A percentile compares a stretch with the other conserved stretches of the same genome.
phyloP scores from a whole-genome alignment of 1,284 basidiomycete genomes.

The Golubevia sp. region DNA sequence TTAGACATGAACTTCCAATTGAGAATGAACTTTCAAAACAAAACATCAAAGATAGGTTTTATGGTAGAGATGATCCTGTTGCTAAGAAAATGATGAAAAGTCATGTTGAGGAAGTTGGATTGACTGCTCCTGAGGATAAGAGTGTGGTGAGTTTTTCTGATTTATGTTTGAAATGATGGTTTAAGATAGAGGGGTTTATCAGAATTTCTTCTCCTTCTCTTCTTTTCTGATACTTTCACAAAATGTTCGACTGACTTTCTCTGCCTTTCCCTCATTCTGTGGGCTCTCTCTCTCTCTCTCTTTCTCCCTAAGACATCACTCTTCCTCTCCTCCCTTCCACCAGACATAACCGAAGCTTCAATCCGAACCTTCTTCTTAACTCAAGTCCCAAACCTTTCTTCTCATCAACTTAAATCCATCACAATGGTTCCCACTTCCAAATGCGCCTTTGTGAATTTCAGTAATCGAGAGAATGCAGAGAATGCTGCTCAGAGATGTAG shows the following conservation, averaged over 20 bases:
- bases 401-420: slow-evolving; percentile 68
- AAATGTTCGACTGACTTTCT: background rate
- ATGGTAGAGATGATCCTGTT: slow-evolving; percentile 86
- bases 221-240: too few relatives aligned
- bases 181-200: too few relatives aligned
- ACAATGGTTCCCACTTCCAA: slow-evolving; percentile 57
- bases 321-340: slow-evolving; percentile 83
- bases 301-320: slow-evolving; percentile 74
- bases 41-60: slow-evolving; percentile 85
- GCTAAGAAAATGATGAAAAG: slow-evolving; percentile 80
- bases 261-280: background rate
- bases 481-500: slow-evolving; percentile 82
- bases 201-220: too few relatives aligned
- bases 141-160: slow-evolving; percentile 79
- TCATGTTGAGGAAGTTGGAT: slow-evolving; percentile 76
- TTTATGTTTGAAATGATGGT: too few relatives aligned
- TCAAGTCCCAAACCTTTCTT: slow-evolving; percentile 69
- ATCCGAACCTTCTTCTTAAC: slow-evolving; percentile 75
- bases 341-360: slow-evolving; percentile 74
- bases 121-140: slow-evolving; percentile 85
- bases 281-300: slow-evolving; percentile 9
- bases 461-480: slow-evolving; percentile 78
- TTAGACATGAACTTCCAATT: slow-evolving; percentile 85
- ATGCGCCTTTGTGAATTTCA: slow-evolving; percentile 96
- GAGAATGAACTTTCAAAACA: slow-evolving; percentile 84